Evolutionary conservation across 306 rosid species (phyloP), one percentile per base, ranked within the genome.

Genomic region (Sicyos baderoa): DNA sequence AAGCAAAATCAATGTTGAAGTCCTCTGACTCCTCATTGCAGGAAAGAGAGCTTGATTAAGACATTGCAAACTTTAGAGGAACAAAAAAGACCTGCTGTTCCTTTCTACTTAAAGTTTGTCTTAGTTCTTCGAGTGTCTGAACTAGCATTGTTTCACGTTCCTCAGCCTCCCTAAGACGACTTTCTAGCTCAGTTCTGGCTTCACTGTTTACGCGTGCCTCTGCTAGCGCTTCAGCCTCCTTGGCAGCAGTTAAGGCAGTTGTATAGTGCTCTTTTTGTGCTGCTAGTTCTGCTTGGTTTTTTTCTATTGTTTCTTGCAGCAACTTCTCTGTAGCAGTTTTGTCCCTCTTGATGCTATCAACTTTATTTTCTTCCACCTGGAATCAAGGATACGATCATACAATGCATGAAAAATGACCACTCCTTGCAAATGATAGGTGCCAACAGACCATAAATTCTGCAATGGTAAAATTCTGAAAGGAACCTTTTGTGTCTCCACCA

Each of bases 301-400:
- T 90, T 80, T 94, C 97, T 73, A 88, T 88, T 70, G 96, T 82
- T 83, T 94, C 99, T 86, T 90, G 99, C 80, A 94, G 83, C 74
- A 90, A 80, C 74, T 80, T 86, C 84, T 94, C 99, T 25, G 99
- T 94, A 64, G 99, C 96, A 48, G 84, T 72, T 84, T 94, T 94
- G 87, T 94, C 99, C 84, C 76, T 84, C 84, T 83, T 94, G 80
- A 94, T 86, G 68, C 99, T 94, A 74, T 94, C 99, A 44, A 90
- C 99, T 82, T 88, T 94, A 79, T 83, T 94, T 87, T 94, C 99
- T 83, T 94, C 99, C 52, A 94, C 87, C 99, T 94, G 86, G 58
- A 65, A 65, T 66, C 22, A 37, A 63, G 35, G 23, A 60, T 53
- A 66, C 12, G 49, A 65, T n/a, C 29, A 25, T 25, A 25, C 2